These are phyloP conservation scores for Larix kaempferi DNA, from an alignment of 75 land plant species.

Conservation along the genomic window DNA sequence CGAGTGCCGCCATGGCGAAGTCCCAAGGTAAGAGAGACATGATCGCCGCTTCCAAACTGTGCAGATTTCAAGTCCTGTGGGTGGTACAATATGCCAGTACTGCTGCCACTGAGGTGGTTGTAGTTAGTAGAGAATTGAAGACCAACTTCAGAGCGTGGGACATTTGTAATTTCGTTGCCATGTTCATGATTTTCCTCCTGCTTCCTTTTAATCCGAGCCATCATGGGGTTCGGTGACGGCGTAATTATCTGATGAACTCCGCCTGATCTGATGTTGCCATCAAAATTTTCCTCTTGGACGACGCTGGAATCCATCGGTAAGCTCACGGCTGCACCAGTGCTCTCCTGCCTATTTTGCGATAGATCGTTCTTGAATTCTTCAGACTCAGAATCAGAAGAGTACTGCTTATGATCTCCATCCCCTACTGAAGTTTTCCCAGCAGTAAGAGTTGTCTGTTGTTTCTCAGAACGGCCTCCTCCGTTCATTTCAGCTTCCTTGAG, in stretches of 20 bases:
- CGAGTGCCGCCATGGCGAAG: background rate
- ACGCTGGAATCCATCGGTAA: too few species aligned
- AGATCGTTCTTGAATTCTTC: background rate
- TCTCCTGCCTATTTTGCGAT: background rate
- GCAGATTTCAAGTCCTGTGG: background rate
- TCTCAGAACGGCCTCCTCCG: background rate
- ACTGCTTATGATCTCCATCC: background rate
- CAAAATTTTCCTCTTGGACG: too few species aligned
- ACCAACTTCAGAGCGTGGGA: background rate
- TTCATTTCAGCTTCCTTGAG: slow-evolving; percentile 34
- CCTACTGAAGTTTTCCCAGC: background rate
- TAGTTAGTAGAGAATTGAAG: background rate
- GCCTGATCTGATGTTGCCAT: too few species aligned
- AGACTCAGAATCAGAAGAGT: background rate
- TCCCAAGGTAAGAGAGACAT: background rate
- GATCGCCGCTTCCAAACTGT: background rate
- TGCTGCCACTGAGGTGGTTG: background rate
- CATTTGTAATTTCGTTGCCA: too few species aligned
- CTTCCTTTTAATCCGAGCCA: background rate
- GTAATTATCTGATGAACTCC: background rate
- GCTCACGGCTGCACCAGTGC: background rate
- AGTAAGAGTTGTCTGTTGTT: background rate
- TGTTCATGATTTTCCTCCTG: background rate
- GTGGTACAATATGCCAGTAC: background rate
- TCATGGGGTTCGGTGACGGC: background rate